Evolutionary conservation across 2,329 filamentous ascomycete genomes (phyloP), one percentile per base, ranked within the genome.

Genomic region (Fusarium illudens): DNA sequence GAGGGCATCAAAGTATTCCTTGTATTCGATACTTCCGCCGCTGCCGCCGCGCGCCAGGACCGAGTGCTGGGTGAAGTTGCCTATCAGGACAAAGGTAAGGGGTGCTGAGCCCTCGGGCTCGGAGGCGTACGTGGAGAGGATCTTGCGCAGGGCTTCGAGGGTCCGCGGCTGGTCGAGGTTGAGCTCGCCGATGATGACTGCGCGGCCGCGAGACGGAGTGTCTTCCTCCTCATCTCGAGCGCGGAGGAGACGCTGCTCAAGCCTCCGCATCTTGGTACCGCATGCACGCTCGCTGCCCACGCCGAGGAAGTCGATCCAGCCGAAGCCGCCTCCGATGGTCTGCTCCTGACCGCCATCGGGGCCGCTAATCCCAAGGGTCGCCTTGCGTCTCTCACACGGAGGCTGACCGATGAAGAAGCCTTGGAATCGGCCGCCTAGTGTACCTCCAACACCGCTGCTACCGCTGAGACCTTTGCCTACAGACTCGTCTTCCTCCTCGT

Each of bases 261-360:
- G 84, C 62, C 87, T 89, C 57, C 92, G 89, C 95, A 98, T 97
- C 60, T 91, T 90, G 2, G 87, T 79, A 0, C 95, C 94, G 1
- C 91, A 88, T 7, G 93, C 94, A 46, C 94, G 90, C 77, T 97
- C 93, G 73, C 93, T 97, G 33, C 95, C 95, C 1, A 96, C 87
- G 6, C 95, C 96, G 2, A 98, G 84, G 75, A 98, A 99, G 78
- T 98, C 96, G 55, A 97, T 94, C 94, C 96, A 99, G 42, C 96
- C 96, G 75, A 98, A 97, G 1, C 92, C 93, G 60, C 92, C 92
- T 27, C 90, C 91, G 39, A 92, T 88, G 36, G 87, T 89, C 64
- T 87, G 83, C 62, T 87, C 86, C 19, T 82, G 80, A 11, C 85
- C 84, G n/a, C 84, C 83, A 20, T 89, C 86, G 2, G 81, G 84